Evolutionary conservation across 2,329 filamentous ascomycete genomes (phyloP), one percentile per base, ranked within the genome.

Genomic region (Akanthomyces uredinophilus): DNA sequence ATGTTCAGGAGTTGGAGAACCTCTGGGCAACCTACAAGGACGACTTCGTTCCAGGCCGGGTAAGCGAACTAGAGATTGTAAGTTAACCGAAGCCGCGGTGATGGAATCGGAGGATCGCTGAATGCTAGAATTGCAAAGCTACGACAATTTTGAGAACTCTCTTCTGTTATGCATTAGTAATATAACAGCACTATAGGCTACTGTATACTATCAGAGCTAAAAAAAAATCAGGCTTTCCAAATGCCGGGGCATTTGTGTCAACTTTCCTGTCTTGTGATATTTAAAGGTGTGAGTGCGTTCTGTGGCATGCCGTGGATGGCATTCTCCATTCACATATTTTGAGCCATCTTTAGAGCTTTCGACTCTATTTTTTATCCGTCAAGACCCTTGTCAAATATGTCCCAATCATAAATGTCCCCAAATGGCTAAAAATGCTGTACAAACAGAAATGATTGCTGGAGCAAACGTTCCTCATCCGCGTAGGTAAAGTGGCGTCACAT

Each of bases 1-100:
- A 99, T 74, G 83, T 95, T 1, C 77, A 82, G 32, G 94, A 94
- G 77, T 73, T 95, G 63, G 76, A 86, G 76, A 82, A 85, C 64
- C 77, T 94, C 22, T 95, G 90, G 88, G 83, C 91, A 57, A 79
- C 84, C 41, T 91, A 91, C 81, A 93, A 92, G 78, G 89, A 92
- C 67, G 83, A 84, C 24, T 94, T 92, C 77, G 84, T 88, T 0
- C 78, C 77, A 51, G 78, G 85, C 29, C 78, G 89, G 44, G 80
- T 78, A 63, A 83, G 82, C 61, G 90, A 93, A 71, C 71, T 92
- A 74, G 79, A 87, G 71, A 86, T 92, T 60, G 39, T 50, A 24
- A 60, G 39, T 37, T 60, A 41, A 41, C 16, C 14, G 14, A 5
- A 39, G 37, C 37, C 4, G 13, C 37, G 14, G 37, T 14, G 13